Base-by-base conservation (phyloP, 208 protist genomes). In the Acanthamoeba lenticulata region DNA sequence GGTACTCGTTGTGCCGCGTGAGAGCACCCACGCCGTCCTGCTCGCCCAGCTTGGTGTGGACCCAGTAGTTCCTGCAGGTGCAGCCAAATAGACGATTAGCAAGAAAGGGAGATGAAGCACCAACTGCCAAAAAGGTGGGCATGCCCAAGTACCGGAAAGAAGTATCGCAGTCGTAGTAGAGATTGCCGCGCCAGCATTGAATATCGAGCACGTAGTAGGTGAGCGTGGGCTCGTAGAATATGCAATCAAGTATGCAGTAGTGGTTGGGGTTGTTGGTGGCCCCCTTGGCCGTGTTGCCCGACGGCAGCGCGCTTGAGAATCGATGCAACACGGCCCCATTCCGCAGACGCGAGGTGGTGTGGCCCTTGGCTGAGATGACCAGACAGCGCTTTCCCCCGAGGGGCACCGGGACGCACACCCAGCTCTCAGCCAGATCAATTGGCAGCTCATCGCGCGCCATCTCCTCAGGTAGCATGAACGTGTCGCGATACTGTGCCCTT, bases 131-230 rank as follows among this genome's bases (percentile, higher is more conserved):
- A 21, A 60, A 21, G 15, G 52, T 9, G 38, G 32, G 74, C 95
- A 65, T 24, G 24, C 95, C 95, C 55, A 96, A 94, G 93, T 92
- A 96, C 79, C 96, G 38, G 92, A 97, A 97, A 21, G 95, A 90
- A 13, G 89, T 97, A 9, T 96, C 92, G 47, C 94, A 96, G 74
- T 97, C 96, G 13, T 96, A 96, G n/a, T 94, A 74, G 6, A 94
- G 42, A 34, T 96, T 92, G 34, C 89, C 96, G 52, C 94, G 86
- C 96, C 96, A 97, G 32, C 77, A 94, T 36, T 96, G 15, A 21
- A 97, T 77, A 65, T 97, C 96, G 3, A 97, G 65, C 29, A 97
- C 92, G 60, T 95, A 96, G 45, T 95, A 95, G 1, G 57, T 95
- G 1, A 57, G 11, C 44, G 40, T 44, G 0, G 32, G 6, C 9